Percentiles rank a stretch among this genome's conserved stretches.
Conservation (phyloP, 257 asterid genomes). For the Handroanthus guayacan region DNA sequence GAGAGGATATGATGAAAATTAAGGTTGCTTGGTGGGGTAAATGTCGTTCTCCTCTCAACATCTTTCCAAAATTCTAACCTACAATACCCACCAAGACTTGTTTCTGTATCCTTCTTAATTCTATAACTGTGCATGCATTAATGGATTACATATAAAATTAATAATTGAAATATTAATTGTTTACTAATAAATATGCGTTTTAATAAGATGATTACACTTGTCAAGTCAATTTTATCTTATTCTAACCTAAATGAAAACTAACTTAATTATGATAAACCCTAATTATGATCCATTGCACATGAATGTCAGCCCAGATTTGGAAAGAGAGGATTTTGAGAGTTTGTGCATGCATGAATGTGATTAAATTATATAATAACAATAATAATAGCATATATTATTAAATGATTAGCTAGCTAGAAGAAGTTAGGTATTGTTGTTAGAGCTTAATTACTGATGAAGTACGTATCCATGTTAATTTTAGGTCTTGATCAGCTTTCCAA, state of each 20-base stretch:
- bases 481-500: slow-evolving; percentile 48
- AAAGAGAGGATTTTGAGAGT: background rate
- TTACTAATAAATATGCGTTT: background rate
- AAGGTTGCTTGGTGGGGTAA: slow-evolving; percentile 62
- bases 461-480: slow-evolving; percentile 34
- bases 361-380: slow-evolving; percentile 5
- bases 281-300: background rate
- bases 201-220: slow-evolving; percentile 38
- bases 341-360: slow-evolving; percentile 13
- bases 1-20: slow-evolving; percentile 13
- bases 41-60: slow-evolving; percentile 51
- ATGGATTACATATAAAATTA: background rate
- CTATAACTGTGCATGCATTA: slow-evolving; percentile 37
- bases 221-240: slow-evolving; percentile 32
- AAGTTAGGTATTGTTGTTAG: slow-evolving; percentile 51
- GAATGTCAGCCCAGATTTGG: slow-evolving; percentile 12
- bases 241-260: slow-evolving; percentile 46
- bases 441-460: slow-evolving; percentile 41
- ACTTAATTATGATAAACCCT: slow-evolving; percentile 2
- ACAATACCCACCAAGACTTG: slow-evolving; percentile 49
- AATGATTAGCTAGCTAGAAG: slow-evolving; percentile 14
- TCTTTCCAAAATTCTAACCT: slow-evolving; percentile 51
- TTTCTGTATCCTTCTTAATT: slow-evolving; percentile 35
- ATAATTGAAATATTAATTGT: background rate
- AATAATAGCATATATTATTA: background rate